Conservation (phyloP, 306 rosid species). For the Inga oerstediana region DNA sequence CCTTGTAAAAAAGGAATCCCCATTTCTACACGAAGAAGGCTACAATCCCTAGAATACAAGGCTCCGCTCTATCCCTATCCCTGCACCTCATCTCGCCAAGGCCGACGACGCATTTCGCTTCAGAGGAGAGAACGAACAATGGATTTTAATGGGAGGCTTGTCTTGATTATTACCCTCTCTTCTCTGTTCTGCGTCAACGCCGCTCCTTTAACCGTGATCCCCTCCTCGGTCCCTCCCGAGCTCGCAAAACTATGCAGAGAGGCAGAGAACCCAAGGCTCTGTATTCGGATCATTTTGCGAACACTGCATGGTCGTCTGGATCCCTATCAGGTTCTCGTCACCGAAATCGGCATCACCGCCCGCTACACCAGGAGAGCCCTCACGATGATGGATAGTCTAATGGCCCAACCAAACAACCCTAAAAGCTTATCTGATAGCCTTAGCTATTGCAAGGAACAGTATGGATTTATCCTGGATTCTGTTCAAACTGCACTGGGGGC, state of each 20-base stretch:
- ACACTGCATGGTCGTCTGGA: not conserved
- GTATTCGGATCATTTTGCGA: not conserved
- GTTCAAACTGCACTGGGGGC: not conserved
- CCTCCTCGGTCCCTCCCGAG: not conserved
- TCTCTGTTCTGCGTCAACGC: constrained; percentile 11
- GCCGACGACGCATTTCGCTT: not conserved
- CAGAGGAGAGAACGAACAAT: constrained; percentile 29
- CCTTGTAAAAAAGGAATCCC: not conserved
- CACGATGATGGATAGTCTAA: too few relatives aligned
- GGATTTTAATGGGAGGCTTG: constrained; percentile 30
- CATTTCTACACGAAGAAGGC: not conserved
- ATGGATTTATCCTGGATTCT: not conserved
- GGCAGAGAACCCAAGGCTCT: not conserved
- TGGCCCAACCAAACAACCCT: not conserved
- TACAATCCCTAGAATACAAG: not conserved
- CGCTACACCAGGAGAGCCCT: not conserved
- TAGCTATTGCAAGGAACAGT: not conserved
- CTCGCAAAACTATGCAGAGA: not conserved
- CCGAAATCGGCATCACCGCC: not conserved
- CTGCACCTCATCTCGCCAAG: constrained; percentile 11
- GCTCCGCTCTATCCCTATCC: not conserved
- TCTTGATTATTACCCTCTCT: constrained; percentile 35
- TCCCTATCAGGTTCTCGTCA: not conserved
- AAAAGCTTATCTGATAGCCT: not conserved
- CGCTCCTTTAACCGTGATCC: not conserved